Base-by-base conservation (phyloP, 2,329 filamentous ascomycete species). In the Aureobasidium lini region DNA sequence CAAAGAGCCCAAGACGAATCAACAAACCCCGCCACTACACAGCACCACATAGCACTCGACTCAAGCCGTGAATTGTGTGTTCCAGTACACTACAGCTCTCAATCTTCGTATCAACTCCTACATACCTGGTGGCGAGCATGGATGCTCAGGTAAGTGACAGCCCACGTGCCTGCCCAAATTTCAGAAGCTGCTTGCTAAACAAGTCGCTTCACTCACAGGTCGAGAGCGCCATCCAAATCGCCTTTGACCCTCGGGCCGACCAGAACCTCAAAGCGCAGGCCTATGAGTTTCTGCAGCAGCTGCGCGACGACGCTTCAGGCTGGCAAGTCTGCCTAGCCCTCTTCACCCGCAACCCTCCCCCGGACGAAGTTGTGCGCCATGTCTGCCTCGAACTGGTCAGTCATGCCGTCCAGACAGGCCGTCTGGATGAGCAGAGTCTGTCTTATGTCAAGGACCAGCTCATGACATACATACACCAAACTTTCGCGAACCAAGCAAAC, bases 201-300 rank as follows among this genome's bases (percentile, higher is more conserved):
- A 18, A 29, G 4, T 2, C 9, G 18, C 15, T 15, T 40, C 11
- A 3, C 16, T 16, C n/a, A 28, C 70, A 96, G 90, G 86, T 96
- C 74, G 89, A 94, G 77, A 93, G 90, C 78, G 94, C 94, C 75
- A 94, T 97, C 77, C 85, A 94, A 75, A 95, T 97, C 77, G 90
- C 90, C 75, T 94, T 86, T 79, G 87, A 93, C 75, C 89, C 90
- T 61, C 77, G 82, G 68, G 88, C 90, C 68, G 85, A 92, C 74
- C 85, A 83, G 69, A 76, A 79, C 65, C 81, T 95, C 70, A 91
- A 93, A 76, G 76, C 78, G 62, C 91, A 96, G 78, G 92, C 93
- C 65, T 88, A 89, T 72, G 84, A 90, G 58, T 95, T 89, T 73
- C 80, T 86, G 63, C 82, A 81, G 73, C 90, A 91, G 71, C 81